Evolutionary conservation across 495 filamentous ascomycete species (phyloP).

Genomic region (Hapsidospora chrysogenum): DNA sequence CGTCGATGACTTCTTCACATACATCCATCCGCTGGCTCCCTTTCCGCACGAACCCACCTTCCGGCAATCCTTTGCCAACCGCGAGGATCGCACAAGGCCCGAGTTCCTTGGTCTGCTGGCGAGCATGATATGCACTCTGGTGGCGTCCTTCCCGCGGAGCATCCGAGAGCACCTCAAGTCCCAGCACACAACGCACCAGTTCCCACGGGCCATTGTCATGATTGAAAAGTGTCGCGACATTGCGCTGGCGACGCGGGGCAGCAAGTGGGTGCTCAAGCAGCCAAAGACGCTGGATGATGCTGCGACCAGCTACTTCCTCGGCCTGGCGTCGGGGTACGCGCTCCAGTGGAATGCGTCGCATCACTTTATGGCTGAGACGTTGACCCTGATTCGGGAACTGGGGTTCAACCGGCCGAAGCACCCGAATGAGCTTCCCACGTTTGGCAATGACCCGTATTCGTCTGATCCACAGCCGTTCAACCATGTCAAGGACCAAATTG

Average conservation of each 20-base stretch:
- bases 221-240: conserved; percentile 59
- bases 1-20: conserved; percentile 79
- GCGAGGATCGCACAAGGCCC: conserved; percentile 51
- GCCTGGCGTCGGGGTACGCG: conserved; percentile 50
- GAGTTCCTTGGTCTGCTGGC: conserved; percentile 64
- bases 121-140: conserved; percentile 62
- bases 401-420: conserved; percentile 37
- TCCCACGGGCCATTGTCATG: conserved; percentile 52
- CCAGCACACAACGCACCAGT: conserved; percentile 35
- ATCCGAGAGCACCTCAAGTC: conserved; percentile 53
- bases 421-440: conserved; percentile 12
- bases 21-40: conserved; percentile 74
- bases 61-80: conserved; percentile 45
- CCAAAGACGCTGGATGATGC: conserved; percentile 64
- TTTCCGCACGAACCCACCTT: conserved; percentile 82
- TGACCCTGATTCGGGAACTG: conserved; percentile 53
- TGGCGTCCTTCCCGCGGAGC: conserved; percentile 69
- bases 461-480: conserved; percentile 26
- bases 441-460: conserved; percentile 1
- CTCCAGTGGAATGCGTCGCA: conserved; percentile 49
- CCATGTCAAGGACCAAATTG: conserved; percentile 61
- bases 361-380: conserved; percentile 55
- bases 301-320: conserved; percentile 71
- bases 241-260: conserved; percentile 53
- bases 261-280: conserved; percentile 45